Evolutionary conservation across 2,329 filamentous ascomycete genomes (phyloP).

Genomic region (Cladorrhinum sp.): DNA sequence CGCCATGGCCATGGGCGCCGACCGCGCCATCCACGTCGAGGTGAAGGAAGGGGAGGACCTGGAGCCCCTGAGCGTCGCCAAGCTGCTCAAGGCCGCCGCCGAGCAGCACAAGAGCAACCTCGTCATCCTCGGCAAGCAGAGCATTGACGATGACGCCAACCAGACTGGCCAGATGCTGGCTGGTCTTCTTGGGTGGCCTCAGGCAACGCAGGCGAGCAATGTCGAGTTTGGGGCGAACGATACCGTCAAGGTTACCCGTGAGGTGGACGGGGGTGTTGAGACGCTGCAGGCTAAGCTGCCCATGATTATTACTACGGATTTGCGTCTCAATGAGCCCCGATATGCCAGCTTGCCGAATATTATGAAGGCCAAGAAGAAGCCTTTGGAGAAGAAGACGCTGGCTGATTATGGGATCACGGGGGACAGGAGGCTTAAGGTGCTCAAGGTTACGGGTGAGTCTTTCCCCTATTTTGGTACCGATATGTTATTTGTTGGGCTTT

Average conservation of each 20-base stretch:
- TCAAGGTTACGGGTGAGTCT: constrained; percentile 76
- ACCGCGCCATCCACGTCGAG: constrained; percentile 87
- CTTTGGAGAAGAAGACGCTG: constrained; percentile 85
- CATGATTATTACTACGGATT: constrained; percentile 90
- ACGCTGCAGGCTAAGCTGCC: constrained; percentile 82
- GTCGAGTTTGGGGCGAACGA: constrained; percentile 72
- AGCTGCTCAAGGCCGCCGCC: constrained; percentile 77
- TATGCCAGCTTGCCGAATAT: constrained; percentile 97
- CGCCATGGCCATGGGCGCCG: constrained; percentile 98
- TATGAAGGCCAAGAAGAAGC: constrained; percentile 99
- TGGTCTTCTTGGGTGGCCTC: constrained; percentile 84
- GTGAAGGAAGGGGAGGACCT: constrained; percentile 70
- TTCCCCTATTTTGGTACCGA: neutral
- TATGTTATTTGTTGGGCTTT: neutral
- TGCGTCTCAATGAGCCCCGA: constrained; percentile 89
- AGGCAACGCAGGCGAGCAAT: constrained; percentile 89
- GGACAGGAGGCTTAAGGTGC: constrained; percentile 74
- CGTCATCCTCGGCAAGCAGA: constrained; percentile 94
- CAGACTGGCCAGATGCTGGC: constrained; percentile 99
- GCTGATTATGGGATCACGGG: constrained; percentile 76
- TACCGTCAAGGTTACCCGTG: constrained; percentile 72
- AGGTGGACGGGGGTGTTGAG: constrained; percentile 95
- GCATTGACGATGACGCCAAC: constrained; percentile 91
- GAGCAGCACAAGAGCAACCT: constrained; percentile 85
- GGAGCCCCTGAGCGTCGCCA: constrained; percentile 89